Evolutionary conservation across 257 asterid species (phyloP), one percentile per base, ranked within the genome.

Genomic region (Dorcoceras hygrometricum): DNA sequence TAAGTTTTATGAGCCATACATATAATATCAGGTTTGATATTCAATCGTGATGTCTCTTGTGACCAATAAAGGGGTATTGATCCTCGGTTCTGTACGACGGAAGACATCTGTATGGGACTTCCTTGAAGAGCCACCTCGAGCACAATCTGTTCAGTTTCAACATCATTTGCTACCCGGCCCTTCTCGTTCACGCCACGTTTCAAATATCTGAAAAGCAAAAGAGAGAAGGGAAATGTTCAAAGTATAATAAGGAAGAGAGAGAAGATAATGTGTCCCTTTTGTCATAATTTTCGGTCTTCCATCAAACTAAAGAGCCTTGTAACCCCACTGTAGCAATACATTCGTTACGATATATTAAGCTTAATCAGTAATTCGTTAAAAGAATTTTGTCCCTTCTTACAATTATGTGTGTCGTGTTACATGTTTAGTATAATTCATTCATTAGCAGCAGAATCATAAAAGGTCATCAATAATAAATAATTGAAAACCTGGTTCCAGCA

Each of bases 11-110:
- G 54, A 71, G 70, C 34, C 86, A 63, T 88, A 90, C 99, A 68
- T 78, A 77, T 90, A 71, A 94, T 90, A 77, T 85, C 89, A 8
- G 99, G 99, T 76, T 88, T 90, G 70, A 94, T 79, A 75, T 83
- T 85, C 84, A 88, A 76, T 63, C 90, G 79, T 22, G 99, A 88
- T 50, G 95, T 88, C 75, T 94, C 99, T 70, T 90, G 99, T 2
- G 96, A 90, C 99, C 99, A 94, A 76, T 90, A 94, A 55, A 94
- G 96, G 36, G 99, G 99, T 77, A 94, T 88, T 18, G 99, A 94
- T 25, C 99, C 99, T 71, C 99, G 84, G 69, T 81, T 82, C 78
- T 94, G 99, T 76, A 94, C 96, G 62, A 88, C 81, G 34, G 99
- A 91, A 32, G 95, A 90, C 71, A 94, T 80, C 60, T 83, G 90